phyloP scores from a whole-genome alignment of 768 basidiomycete species.

The Boletales sp. region DNA sequence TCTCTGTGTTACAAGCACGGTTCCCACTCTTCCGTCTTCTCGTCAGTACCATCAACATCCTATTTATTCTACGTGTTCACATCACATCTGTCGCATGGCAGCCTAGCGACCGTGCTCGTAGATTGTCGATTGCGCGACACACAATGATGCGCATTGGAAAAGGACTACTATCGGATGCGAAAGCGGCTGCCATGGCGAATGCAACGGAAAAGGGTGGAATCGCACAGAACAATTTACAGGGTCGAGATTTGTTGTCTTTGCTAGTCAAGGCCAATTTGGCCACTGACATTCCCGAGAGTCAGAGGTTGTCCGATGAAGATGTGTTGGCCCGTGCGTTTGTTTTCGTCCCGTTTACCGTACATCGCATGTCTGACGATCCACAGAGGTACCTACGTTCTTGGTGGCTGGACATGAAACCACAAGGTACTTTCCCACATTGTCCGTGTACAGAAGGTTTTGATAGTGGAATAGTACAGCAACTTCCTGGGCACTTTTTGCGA shows the following conservation, averaged over 20 bases:
- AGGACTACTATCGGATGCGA: constrained; percentile 47
- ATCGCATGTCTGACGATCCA: no score
- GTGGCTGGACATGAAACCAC: constrained; percentile 61
- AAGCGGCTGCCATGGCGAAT: constrained; percentile 31
- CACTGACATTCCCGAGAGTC: constrained; percentile 51
- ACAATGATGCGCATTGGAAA: constrained; percentile 51
- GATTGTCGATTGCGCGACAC: constrained; percentile 26
- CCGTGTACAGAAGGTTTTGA: no score
- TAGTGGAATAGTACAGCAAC: constrained; percentile 32
- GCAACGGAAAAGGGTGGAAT: constrained; percentile 26
- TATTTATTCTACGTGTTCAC: no score
- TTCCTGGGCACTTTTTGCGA: constrained; percentile 58
- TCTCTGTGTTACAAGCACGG: constrained; percentile 32
- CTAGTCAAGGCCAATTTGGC: constrained; percentile 51
- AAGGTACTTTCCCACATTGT: constrained; percentile 27
- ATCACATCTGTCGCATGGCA: not conserved
- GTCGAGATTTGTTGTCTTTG: constrained; percentile 50
- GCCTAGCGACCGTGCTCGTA: not conserved
- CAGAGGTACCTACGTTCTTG: constrained; percentile 61
- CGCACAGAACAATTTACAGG: constrained; percentile 30
- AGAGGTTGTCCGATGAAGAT: constrained; percentile 59
- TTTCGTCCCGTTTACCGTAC: no score
- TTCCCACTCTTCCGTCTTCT: constrained; percentile 39
- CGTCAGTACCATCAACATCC: constrained; percentile 26
- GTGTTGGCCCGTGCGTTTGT: constrained; percentile 48